Base-by-base conservation (phyloP, 352 stramenopile genomes). In the Albugo candida region DNA sequence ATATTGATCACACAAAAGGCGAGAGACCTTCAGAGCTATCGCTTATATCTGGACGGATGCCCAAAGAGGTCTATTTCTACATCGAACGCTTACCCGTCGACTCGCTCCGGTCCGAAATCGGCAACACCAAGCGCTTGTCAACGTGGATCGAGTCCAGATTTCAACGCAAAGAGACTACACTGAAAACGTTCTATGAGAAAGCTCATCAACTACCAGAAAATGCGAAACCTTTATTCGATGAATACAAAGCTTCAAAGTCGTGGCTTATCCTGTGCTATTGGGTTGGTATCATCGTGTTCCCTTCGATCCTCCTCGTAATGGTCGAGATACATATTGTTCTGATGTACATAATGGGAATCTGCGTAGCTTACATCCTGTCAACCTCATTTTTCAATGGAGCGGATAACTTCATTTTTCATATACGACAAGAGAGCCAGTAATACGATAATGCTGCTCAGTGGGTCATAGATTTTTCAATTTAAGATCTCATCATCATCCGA, bases 21-120 rank as follows among this genome's bases (percentile, higher is more conserved):
- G 67, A 85, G 49, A 70, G 72, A 19, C 72, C 76, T 44, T 83
- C 69, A 17, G 76, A 88, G 54, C 45, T 54, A n/a, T 65, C 65
- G 18, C 57, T 88, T 4, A 44, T 88, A 16, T 67, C 61, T 39
- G 70, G 68, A 17, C 64, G 66, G 41, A 54, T 81, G 49, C 76
- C 76, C 12, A 61, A 60, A 31, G 67, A 58, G 36, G 66, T 88
- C 44, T 49, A 83, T 54, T 76, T 88, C 51, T 80, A 84, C 58
- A 52, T 88, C 17, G 68, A 85, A 42, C 58, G 76, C 48, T 45
- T 76, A 20, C 56, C 67, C 14, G 70, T 88, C 31, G 38, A 43
- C 20, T 43, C 38, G 20, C 24, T 31, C 8, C 3, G 8, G 24
- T 44, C 51, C 11, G 45, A 56, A 4, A 47, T 85, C 36, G 48